Percentiles rank a stretch among this genome's conserved stretches.
These are phyloP conservation scores for Paspalum notatum DNA, from an alignment of 176 grass and related monocot species.

Conservation along the genomic window DNA sequence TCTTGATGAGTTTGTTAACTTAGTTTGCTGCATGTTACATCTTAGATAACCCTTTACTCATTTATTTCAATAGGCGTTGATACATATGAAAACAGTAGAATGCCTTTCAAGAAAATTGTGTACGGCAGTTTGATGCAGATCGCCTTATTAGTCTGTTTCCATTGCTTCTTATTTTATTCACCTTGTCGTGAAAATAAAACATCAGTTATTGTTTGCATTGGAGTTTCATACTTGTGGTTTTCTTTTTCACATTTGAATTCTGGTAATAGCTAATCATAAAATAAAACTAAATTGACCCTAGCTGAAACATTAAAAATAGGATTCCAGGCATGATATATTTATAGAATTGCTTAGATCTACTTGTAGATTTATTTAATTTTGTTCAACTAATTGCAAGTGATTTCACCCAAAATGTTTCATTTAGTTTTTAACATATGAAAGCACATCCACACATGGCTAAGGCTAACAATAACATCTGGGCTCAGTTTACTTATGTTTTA, in stretches of 20 bases:
- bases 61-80: conserved; percentile 37
- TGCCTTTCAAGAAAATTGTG: not conserved
- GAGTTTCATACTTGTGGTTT: not conserved
- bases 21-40: conserved; percentile 26
- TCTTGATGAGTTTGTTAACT: not conserved
- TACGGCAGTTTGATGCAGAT: conserved; percentile 17
- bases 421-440: conserved; percentile 1
- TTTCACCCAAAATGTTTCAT: conserved; percentile 4
- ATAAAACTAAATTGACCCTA: not conserved
- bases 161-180: conserved; percentile 11
- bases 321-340: not conserved
- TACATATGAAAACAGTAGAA: conserved; percentile 23
- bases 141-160: not conserved
- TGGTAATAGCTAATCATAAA: not conserved
- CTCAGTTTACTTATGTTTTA: not conserved
- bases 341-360: not conserved
- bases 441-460: not conserved
- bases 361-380: not conserved
- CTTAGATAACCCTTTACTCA: not conserved
- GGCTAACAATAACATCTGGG: not conserved
- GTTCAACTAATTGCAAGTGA: not conserved
- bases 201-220: not conserved
- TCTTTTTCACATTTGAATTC: not conserved
- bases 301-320: not conserved
- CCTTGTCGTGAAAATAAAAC: not conserved